Conservation (phyloP, 495 filamentous ascomycete species). For the Hypoxylon lenormandii region DNA sequence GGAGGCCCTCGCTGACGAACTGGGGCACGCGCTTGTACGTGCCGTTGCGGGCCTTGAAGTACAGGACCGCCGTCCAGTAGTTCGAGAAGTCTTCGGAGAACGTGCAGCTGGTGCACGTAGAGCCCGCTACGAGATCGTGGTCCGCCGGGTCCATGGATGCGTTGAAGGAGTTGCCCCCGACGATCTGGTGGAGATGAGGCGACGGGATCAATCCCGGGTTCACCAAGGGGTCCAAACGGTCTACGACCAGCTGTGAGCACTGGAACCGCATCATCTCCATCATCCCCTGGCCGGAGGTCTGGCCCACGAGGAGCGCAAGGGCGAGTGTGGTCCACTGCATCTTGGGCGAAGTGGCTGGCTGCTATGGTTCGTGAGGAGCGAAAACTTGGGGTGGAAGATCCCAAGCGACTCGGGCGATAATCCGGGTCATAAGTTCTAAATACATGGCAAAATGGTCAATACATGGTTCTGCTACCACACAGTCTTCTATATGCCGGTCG, state of each 20-base stretch:
- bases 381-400: slow-evolving; percentile 30
- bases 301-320: slow-evolving; percentile 52
- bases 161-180: slow-evolving; percentile 57
- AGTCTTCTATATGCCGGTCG: slow-evolving; percentile 46
- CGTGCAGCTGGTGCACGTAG: slow-evolving; percentile 54
- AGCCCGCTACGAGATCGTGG: slow-evolving; percentile 45
- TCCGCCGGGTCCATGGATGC: slow-evolving; percentile 48
- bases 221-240: slow-evolving; percentile 75
- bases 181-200: slow-evolving; percentile 59
- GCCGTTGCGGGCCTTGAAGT: slow-evolving; percentile 58
- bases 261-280: slow-evolving; percentile 55
- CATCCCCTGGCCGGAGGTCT: slow-evolving; percentile 46
- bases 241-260: slow-evolving; percentile 59
- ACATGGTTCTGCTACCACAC: slow-evolving; percentile 14
- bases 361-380: slow-evolving; percentile 33
- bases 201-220: slow-evolving; percentile 64
- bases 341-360: slow-evolving; percentile 39
- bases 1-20: slow-evolving; percentile 49
- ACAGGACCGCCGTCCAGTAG: slow-evolving; percentile 58
- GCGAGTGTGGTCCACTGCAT: slow-evolving; percentile 56
- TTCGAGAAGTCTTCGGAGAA: slow-evolving; percentile 56
- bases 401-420: slow-evolving; percentile 17
- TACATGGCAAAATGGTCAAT: slow-evolving; percentile 36
- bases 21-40: slow-evolving; percentile 59
- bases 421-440: slow-evolving; percentile 39